phyloP scores from a whole-genome alignment of 2,329 filamentous ascomycete species.

The Daldinia sp. region DNA sequence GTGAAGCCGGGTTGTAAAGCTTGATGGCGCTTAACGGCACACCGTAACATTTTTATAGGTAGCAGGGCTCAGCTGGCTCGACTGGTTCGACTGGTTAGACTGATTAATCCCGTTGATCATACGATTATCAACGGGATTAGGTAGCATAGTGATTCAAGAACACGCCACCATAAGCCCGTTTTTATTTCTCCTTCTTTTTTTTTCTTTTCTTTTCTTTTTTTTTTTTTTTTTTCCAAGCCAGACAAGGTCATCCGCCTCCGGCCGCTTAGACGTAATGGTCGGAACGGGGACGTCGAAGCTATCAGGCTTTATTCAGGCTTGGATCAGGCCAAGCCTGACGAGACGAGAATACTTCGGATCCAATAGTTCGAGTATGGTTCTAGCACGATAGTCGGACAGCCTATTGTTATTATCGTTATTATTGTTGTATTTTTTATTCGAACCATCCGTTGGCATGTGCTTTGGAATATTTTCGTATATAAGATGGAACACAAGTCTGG shows the following conservation, averaged over 20 bases:
- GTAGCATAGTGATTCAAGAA: slow-evolving; percentile 29
- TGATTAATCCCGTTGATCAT: slow-evolving; percentile 21
- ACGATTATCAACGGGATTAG: slow-evolving; percentile 35
- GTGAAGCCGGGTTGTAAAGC: slow-evolving; percentile 23
- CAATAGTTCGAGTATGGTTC: slow-evolving; percentile 34
- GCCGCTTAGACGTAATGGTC: slow-evolving; percentile 19
- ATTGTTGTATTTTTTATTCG: not conserved
- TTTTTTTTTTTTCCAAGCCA: slow-evolving; percentile 6
- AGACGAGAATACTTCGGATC: slow-evolving; percentile 37
- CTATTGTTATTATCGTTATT: not conserved
- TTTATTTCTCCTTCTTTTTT: slow-evolving; percentile 15
- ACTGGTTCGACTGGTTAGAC: slow-evolving; percentile 3
- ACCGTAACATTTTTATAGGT: slow-evolving; percentile 27
- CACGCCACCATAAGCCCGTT: slow-evolving; percentile 29
- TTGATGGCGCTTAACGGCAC: not conserved
- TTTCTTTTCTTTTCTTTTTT: slow-evolving; percentile 16
- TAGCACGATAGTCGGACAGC: slow-evolving; percentile 9
- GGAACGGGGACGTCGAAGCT: slow-evolving; percentile 6
- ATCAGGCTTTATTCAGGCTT: no score
- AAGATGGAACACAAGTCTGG: slow-evolving; percentile 8
- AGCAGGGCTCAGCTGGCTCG: slow-evolving; percentile 6
- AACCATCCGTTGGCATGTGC: slow-evolving; percentile 12
- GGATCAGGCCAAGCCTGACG: slow-evolving; percentile 19
- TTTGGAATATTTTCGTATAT: slow-evolving; percentile 26
- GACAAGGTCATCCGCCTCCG: slow-evolving; percentile 20